phyloP scores from a whole-genome alignment of 352 stramenopile genomes.

The Phytophthora sojae region DNA sequence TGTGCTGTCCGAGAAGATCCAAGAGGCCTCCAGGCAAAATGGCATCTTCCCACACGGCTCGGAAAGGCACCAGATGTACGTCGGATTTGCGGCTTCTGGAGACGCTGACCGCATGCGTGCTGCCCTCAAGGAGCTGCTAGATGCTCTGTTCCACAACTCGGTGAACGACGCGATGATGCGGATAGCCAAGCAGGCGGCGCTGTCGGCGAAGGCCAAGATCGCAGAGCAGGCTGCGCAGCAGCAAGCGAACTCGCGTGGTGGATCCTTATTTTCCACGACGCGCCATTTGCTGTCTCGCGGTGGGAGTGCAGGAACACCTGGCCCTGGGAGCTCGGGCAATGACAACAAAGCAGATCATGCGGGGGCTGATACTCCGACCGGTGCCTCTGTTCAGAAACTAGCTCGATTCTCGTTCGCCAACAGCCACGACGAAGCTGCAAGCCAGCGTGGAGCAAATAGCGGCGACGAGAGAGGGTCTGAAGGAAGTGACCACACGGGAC shows the following conservation, averaged over 20 bases:
- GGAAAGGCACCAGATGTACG: conserved; percentile 62
- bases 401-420: conserved; percentile 49
- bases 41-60: conserved; percentile 77
- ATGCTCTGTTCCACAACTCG: conserved; percentile 74
- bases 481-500: conserved; percentile 47
- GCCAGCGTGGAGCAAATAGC: conserved; percentile 39
- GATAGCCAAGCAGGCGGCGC: conserved; percentile 78
- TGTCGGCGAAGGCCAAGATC: conserved; percentile 86
- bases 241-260: conserved; percentile 60
- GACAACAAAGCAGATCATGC: conserved; percentile 42
- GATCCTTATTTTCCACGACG: conserved; percentile 79
- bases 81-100: conserved; percentile 52
- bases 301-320: conserved; percentile 23
- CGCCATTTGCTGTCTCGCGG: conserved; percentile 68
- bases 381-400: conserved; percentile 63
- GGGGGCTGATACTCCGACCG: conserved; percentile 55
- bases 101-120: conserved; percentile 66
- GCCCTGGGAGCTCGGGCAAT: conserved; percentile 31
- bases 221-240: conserved; percentile 81
- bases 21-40: conserved; percentile 72
- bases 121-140: conserved; percentile 62
- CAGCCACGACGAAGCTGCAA: conserved; percentile 45
- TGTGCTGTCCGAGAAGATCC: conserved; percentile 77
- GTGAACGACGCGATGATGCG: conserved; percentile 86
- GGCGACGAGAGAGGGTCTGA: conserved; percentile 51